phyloP scores from a whole-genome alignment of 768 basidiomycete genomes.

The Suillus paluster region DNA sequence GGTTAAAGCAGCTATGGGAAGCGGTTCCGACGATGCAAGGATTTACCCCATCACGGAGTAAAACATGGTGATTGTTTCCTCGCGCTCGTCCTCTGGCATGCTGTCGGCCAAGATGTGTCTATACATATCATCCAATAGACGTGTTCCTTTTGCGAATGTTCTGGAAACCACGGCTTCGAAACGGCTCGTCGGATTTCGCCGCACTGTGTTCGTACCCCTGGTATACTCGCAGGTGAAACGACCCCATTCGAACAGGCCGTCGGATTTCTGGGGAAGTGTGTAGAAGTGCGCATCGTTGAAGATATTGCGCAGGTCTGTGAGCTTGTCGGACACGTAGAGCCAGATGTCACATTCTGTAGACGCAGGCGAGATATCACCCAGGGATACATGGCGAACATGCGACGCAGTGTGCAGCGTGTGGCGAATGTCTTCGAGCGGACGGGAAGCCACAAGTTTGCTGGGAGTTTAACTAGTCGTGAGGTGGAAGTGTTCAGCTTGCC shows the following conservation, averaged over 20 bases:
- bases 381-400: background rate
- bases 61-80: too few species aligned
- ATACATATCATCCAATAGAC: too few species aligned
- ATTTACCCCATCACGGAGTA: too few species aligned
- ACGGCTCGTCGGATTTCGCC: background rate
- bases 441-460: slow-evolving; percentile 10
- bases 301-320: too few species aligned
- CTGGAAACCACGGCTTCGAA: background rate
- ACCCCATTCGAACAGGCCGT: slow-evolving; percentile 6
- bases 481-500: too few species aligned
- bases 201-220: background rate
- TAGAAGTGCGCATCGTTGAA: background rate
- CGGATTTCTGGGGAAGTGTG: background rate
- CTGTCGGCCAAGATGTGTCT: too few species aligned
- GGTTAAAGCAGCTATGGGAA: too few species aligned
- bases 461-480: too few species aligned
- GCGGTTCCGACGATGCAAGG: too few species aligned
- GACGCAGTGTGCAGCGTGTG: background rate
- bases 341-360: background rate
- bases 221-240: slow-evolving; percentile 9
- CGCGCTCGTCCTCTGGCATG: too few species aligned
- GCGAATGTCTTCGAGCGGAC: slow-evolving; percentile 10
- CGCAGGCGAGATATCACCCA: background rate
- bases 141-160: too few species aligned
- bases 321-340: background rate